phyloP scores from a whole-genome alignment of 179 eudicot species.

The Silene coronaria region DNA sequence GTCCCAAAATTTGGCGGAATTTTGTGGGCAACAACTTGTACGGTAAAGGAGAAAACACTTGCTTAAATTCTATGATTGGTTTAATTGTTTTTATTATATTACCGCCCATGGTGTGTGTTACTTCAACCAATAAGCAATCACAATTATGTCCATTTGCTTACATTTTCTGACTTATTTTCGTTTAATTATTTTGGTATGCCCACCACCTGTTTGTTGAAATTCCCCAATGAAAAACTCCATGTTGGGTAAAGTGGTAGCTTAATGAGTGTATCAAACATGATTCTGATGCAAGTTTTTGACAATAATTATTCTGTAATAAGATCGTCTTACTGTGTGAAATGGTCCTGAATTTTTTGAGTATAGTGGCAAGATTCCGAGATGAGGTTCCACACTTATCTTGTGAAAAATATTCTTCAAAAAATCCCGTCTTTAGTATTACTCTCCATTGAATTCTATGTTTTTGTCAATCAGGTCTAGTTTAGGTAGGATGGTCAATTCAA shows the following conservation, averaged over 20 bases:
- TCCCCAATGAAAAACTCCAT: neutral
- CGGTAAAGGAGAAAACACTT: neutral
- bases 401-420: no score
- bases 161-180: neutral
- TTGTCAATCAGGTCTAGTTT: no score
- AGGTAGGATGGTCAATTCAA: no score
- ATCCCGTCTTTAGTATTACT: no score
- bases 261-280: neutral
- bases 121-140: neutral
- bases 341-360: no score
- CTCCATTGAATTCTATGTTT: no score
- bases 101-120: neutral
- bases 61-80: neutral
- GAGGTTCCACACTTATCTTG: no score
- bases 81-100: neutral
- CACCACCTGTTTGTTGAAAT: constrained; percentile 11
- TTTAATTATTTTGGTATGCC: constrained; percentile 2
- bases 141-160: neutral
- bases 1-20: neutral
- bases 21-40: neutral
- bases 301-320: neutral
- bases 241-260: neutral
- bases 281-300: neutral
- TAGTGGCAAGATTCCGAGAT: no score
- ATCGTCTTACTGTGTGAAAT: no score